Conservation (phyloP, 1,284 basidiomycete genomes). For the Ceratorhiza oryzae-sativae region DNA sequence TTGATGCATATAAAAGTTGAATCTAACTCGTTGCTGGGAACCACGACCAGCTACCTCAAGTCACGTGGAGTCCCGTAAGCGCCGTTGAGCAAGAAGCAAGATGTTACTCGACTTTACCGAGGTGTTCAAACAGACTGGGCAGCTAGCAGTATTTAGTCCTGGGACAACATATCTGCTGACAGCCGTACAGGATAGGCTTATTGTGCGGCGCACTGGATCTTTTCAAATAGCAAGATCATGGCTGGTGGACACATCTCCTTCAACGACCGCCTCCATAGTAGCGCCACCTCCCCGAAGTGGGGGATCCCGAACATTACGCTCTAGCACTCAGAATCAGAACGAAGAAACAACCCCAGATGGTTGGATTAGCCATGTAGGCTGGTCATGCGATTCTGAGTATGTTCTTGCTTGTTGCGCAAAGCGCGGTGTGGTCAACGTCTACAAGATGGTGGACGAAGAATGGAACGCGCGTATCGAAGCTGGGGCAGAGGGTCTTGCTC, state of each 20-base stretch:
- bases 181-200: conserved; percentile 71
- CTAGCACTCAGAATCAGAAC: not conserved
- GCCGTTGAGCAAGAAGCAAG: not conserved
- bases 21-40: too few species aligned
- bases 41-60: too few species aligned
- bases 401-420: conserved; percentile 76
- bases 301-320: not conserved
- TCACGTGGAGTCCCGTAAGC: conserved; percentile 20
- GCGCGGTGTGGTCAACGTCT: conserved; percentile 69
- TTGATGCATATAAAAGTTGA: too few species aligned
- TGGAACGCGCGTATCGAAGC: conserved; percentile 76
- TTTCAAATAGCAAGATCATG: conserved; percentile 78
- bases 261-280: conserved; percentile 55
- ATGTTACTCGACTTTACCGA: conserved; percentile 69
- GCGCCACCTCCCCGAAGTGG: conserved; percentile 32
- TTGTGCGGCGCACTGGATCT: conserved; percentile 76
- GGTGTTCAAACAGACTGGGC: conserved; percentile 73
- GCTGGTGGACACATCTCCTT: conserved; percentile 62
- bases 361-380: conserved; percentile 74
- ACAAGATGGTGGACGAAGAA: conserved; percentile 73
- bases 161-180: conserved; percentile 78
- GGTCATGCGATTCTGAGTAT: conserved; percentile 85
- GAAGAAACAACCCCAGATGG: conserved; percentile 40
- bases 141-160: conserved; percentile 72
- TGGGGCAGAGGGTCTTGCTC: conserved; percentile 82